phyloP scores from a whole-genome alignment of 176 grass and related monocot genomes.

The Avena atlantica region DNA sequence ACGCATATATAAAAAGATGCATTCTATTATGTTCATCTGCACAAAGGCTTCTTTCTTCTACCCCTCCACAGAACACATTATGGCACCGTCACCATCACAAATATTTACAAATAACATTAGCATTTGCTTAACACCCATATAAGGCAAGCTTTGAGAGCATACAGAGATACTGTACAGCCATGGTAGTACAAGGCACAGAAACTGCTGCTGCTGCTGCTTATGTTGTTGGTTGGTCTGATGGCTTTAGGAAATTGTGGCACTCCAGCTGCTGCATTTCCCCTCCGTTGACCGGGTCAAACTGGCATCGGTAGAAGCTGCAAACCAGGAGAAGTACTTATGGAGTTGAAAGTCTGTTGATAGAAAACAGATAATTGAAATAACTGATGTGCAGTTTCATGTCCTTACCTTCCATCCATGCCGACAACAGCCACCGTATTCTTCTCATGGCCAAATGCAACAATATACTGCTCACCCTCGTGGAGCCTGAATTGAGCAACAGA shows the following conservation, averaged over 20 bases:
- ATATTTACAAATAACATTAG: constrained; percentile 66
- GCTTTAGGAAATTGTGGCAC: constrained; percentile 93
- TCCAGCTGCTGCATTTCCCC: constrained; percentile 94
- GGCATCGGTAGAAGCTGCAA: constrained; percentile 93
- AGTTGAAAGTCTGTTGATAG: neutral
- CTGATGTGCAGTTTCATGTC: neutral
- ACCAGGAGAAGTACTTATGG: neutral
- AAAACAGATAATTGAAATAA: neutral
- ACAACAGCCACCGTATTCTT: constrained; percentile 93
- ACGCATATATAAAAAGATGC: constrained; percentile 31
- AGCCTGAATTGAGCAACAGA: constrained; percentile 97
- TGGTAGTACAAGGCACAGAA: constrained; percentile 19
- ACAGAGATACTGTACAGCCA: constrained; percentile 55
- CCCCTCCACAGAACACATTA: constrained; percentile 38
- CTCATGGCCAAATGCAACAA: constrained; percentile 95
- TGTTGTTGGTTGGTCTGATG: constrained; percentile 36
- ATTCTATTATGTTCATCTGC: constrained; percentile 46
- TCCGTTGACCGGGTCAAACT: constrained; percentile 70
- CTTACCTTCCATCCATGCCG: constrained; percentile 97
- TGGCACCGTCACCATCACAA: constrained; percentile 20
- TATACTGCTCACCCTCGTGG: constrained; percentile 88
- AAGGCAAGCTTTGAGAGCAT: neutral
- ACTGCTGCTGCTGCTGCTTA: neutral
- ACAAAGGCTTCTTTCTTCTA: neutral
- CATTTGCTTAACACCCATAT: constrained; percentile 29